These are phyloP conservation scores for Daldinia concentrica DNA, from an alignment of 495 filamentous ascomycete species.

Conservation along the genomic window DNA sequence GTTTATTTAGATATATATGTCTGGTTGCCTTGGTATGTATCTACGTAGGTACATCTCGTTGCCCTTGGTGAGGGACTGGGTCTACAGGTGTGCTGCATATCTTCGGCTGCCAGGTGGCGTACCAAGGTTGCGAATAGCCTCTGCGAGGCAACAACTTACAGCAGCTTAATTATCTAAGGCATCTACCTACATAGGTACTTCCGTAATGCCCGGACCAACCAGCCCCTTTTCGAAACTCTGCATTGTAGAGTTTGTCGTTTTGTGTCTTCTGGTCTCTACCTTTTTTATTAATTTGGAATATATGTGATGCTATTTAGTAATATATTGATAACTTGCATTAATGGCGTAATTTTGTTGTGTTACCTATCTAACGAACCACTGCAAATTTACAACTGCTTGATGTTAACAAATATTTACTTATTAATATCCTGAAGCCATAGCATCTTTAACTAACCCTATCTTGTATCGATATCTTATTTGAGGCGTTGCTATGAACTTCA, in stretches of 20 bases:
- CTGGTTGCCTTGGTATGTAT: background rate
- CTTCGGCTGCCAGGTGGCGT: background rate
- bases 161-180: background rate
- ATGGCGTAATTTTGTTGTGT: background rate
- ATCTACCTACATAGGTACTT: too few species aligned
- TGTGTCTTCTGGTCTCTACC: background rate
- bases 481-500: too few species aligned
- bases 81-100: background rate
- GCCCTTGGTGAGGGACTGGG: background rate
- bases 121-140: background rate
- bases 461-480: too few species aligned
- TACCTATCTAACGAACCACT: background rate
- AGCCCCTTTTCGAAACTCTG: background rate
- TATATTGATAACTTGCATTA: background rate
- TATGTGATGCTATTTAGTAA: background rate
- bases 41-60: background rate
- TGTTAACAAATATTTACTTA: too few species aligned
- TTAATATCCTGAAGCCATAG: background rate
- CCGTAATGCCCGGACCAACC: background rate
- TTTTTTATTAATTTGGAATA: background rate
- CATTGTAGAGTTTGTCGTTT: background rate
- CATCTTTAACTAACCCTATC: too few species aligned
- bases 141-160: background rate
- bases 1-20: constrained; percentile 6
- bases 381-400: too few species aligned